These are phyloP conservation scores for Melastoma candidum DNA, from an alignment of 441 rosid genomes.

Conservation along the genomic window DNA sequence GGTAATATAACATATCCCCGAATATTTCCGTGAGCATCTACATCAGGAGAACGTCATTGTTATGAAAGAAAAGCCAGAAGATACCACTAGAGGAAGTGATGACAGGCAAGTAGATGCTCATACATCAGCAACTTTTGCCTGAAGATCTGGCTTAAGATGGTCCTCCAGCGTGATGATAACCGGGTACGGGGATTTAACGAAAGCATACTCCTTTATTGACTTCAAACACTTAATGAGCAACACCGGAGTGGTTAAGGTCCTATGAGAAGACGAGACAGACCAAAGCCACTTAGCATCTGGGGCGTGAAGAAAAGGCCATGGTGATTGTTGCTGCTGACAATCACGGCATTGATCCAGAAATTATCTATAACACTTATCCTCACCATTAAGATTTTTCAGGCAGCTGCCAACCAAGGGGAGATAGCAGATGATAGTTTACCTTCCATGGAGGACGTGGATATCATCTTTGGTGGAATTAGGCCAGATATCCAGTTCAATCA, in stretches of 20 bases:
- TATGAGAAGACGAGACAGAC: slow-evolving; percentile 8
- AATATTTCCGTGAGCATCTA: slow-evolving; percentile 17
- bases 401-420: too few species aligned
- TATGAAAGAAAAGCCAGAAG: not conserved
- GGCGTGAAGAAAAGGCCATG: too few species aligned
- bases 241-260: slow-evolving; percentile 59
- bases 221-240: slow-evolving; percentile 38
- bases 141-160: slow-evolving; percentile 58
- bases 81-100: not conserved
- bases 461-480: slow-evolving; percentile 50
- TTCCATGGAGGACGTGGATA: slow-evolving; percentile 62
- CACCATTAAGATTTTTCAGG: too few species aligned
- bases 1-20: slow-evolving; percentile 13
- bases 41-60: not conserved
- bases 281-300: not conserved
- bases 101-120: not conserved
- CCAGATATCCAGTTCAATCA: slow-evolving; percentile 64
- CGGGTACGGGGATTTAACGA: slow-evolving; percentile 46
- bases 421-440: slow-evolving; percentile 20
- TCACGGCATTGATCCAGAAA: too few species aligned
- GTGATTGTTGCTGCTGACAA: too few species aligned
- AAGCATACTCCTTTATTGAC: slow-evolving; percentile 48
- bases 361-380: too few species aligned
- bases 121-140: slow-evolving; percentile 51
- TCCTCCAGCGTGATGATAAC: slow-evolving; percentile 66